A percentile compares a stretch with the other conserved stretches of the same genome.
Evolutionary conservation across 2,329 filamentous ascomycete species (phyloP).

Genomic region (Fusarium succisae): DNA sequence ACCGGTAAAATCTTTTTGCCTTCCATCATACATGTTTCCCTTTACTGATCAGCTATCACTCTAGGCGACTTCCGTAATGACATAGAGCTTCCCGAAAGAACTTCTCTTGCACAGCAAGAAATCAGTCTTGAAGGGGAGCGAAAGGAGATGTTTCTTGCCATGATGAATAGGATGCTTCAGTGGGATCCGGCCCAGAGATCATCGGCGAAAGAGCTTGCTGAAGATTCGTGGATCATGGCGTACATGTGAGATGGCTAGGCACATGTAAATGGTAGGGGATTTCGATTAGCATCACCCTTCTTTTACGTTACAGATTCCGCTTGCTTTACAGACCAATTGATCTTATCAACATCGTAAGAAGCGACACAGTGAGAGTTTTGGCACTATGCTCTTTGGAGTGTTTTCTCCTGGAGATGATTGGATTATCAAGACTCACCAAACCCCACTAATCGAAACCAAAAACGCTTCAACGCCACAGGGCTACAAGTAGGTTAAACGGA

Average conservation of each 20-base stretch:
- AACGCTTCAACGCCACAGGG: too few species aligned
- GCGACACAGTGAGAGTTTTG: too few species aligned
- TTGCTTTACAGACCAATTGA: too few species aligned
- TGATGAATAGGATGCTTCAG: slow-evolving; percentile 51
- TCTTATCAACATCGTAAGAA: too few species aligned
- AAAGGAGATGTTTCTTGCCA: slow-evolving; percentile 44
- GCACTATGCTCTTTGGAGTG: too few species aligned
- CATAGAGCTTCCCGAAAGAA: slow-evolving; percentile 28
- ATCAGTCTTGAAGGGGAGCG: slow-evolving; percentile 47
- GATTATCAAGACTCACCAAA: accelerated
- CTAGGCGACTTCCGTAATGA: slow-evolving; percentile 27
- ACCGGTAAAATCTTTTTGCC: slow-evolving; percentile 39
- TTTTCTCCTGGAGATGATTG: too few species aligned
- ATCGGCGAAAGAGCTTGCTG: slow-evolving; percentile 43
- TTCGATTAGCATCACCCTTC: accelerated
- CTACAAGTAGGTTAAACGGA: too few species aligned
- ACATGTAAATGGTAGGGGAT: too few species aligned
- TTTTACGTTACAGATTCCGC: too few species aligned
- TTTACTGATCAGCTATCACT: accelerated
- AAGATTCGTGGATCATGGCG: slow-evolving; percentile 45
- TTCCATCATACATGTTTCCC: too few species aligned
- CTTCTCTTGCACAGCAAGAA: slow-evolving; percentile 50
- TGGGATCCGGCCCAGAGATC: slow-evolving; percentile 47
- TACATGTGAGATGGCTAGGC: neutral
- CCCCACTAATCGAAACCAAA: too few species aligned